Conservation (phyloP, 164 flowering plant species). For the Piper betle region DNA sequence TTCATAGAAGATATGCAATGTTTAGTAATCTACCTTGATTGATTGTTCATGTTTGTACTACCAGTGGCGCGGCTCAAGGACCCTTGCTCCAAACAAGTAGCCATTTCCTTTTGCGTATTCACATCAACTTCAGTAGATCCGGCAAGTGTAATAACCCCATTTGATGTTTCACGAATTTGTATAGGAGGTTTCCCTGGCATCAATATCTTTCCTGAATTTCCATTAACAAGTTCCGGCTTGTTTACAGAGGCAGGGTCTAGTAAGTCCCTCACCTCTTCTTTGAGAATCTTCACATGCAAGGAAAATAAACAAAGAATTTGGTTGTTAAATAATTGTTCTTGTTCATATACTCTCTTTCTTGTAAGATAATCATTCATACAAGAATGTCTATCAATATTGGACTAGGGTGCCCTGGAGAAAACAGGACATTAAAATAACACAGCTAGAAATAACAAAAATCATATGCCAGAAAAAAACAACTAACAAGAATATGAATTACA, state of each 20-base stretch:
- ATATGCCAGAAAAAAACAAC: too few relatives aligned
- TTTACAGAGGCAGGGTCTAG: constrained; percentile 48
- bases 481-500: too few relatives aligned
- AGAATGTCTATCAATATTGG: not conserved
- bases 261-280: constrained; percentile 96
- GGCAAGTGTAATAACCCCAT: constrained; percentile 92
- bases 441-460: not conserved
- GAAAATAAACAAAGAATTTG: constrained; percentile 2
- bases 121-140: constrained; percentile 90
- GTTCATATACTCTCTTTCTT: too few relatives aligned
- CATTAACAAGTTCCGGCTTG: constrained; percentile 61
- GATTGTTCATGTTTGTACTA: constrained; percentile 98
- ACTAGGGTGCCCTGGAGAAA: not conserved
- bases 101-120: constrained; percentile 80
- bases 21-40: constrained; percentile 54
- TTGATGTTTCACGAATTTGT: constrained; percentile 92
- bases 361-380: too few relatives aligned
- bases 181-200: constrained; percentile 84
- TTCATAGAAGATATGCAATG: not conserved
- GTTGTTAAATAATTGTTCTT: not conserved
- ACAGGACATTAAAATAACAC: not conserved
- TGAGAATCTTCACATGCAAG: constrained; percentile 50
- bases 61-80: constrained; percentile 93
- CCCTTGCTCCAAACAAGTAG: constrained; percentile 89
- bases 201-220: constrained; percentile 47